Evolutionary conservation across 257 asterid genomes (phyloP), one percentile per base, ranked within the genome.

Genomic region (Mitragyna speciosa): DNA sequence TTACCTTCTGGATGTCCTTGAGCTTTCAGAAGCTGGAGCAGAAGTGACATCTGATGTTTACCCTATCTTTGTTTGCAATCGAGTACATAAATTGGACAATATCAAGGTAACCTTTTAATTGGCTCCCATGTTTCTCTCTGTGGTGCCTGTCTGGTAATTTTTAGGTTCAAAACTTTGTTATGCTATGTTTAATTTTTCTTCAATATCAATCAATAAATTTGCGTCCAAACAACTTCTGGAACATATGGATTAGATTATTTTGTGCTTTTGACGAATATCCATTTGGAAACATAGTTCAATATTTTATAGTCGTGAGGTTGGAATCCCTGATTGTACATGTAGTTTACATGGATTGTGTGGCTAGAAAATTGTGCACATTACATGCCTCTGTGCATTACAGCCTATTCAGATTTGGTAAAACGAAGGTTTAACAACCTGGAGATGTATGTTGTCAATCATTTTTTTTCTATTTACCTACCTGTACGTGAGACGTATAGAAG

Each of bases 1-100:
- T 76, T 86, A 82, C 86, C 95, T 95, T 84, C 41, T 80, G 39
- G 99, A 95, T 82, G 56, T 93, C 65, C 80, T 87, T 66, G 83
- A 88, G 51, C 87, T 87, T 63, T 51, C 82, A 26, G 77, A 80
- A 72, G 69, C 85, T 31, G 94, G 91, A 73, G 82, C 78, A 0
- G 87, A 85, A 47, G 61, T 87, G 75, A 8, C 59, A 28, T 81
- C 83, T 8, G 88, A 83, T 72, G 70, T 65, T 59, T 95, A 90
- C 90, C 99, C 99, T 5, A 84, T 85, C 84, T 95, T 95, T 77
- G 97, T 95, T 58, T 81, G 92, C 96, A 91, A 87, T 73, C 84
- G 99, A 82, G 36, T 83, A 73, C 78, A 83, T 78, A 86, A 84
- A 78, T 67, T 92, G 88, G 86, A 82, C 20, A 61, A 76, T 2